These are phyloP conservation scores for Filobasidium wieringae DNA, from an alignment of 768 basidiomycete species.

Conservation along the genomic window DNA sequence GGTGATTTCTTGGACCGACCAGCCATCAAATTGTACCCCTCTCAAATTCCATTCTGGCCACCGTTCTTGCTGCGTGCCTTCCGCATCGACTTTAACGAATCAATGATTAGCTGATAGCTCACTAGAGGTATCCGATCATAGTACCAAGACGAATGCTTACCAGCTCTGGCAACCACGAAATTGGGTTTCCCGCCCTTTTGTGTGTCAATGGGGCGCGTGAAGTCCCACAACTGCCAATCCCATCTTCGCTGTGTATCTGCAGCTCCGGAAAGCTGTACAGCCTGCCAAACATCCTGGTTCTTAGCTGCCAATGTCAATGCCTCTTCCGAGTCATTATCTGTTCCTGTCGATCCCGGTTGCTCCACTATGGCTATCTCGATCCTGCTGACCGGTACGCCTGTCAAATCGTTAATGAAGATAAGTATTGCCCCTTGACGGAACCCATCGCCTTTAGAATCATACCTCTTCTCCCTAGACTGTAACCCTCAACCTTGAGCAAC, in stretches of 20 bases:
- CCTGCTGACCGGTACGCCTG: constrained; percentile 44
- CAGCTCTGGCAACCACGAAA: constrained; percentile 6
- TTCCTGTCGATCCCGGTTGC: too few relatives aligned
- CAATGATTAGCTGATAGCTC: not conserved
- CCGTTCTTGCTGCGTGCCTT: constrained; percentile 2
- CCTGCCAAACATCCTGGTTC: constrained; percentile 44
- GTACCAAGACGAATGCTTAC: not conserved
- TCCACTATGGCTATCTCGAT: not conserved
- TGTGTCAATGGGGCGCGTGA: not conserved
- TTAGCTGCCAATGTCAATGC: too few relatives aligned
- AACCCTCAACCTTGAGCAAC: not conserved
- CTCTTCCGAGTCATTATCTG: too few relatives aligned
- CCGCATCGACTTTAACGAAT: constrained; percentile 4
- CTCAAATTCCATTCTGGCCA: constrained; percentile 12
- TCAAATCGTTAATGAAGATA: constrained; percentile 52
- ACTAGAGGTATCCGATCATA: not conserved
- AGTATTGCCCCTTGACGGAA: constrained; percentile 29
- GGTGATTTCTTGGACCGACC: too few relatives aligned
- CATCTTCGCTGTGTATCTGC: constrained; percentile 42
- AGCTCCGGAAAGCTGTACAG: constrained; percentile 45
- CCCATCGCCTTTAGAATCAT: constrained; percentile 13
- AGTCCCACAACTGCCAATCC: too few relatives aligned
- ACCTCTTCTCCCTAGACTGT: constrained; percentile 12
- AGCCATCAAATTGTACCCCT: constrained; percentile 8
- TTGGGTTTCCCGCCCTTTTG: not conserved